Conservation (phyloP, 2,329 filamentous ascomycete species). For the Ophiostoma angusticollis region DNA sequence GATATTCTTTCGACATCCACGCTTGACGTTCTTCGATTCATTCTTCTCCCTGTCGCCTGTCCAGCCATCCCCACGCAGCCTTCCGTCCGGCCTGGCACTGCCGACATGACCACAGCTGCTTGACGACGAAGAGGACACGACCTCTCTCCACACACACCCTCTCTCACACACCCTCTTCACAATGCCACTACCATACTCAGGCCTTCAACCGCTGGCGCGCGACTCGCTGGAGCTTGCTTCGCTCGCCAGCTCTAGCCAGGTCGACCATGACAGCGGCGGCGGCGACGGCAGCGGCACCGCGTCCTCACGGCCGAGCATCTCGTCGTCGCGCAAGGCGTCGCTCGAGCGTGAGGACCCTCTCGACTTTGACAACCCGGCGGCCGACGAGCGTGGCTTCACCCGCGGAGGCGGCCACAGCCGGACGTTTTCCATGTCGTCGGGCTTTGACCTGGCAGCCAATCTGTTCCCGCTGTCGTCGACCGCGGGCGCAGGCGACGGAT, state of each 20-base stretch:
- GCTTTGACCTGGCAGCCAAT: slow-evolving; percentile 89
- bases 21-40: no score
- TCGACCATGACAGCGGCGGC: slow-evolving; percentile 44
- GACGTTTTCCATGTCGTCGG: slow-evolving; percentile 81
- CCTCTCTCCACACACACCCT: background rate
- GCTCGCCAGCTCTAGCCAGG: slow-evolving; percentile 66
- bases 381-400: slow-evolving; percentile 21
- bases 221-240: slow-evolving; percentile 96
- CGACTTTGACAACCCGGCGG: slow-evolving; percentile 44
- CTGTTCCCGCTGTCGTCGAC: slow-evolving; percentile 81
- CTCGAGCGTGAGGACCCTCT: slow-evolving; percentile 78
- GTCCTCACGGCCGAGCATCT: slow-evolving; percentile 70
- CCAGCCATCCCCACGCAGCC: no score
- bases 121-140: background rate
- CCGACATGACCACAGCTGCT: background rate
- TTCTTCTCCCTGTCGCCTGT: no score
- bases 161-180: slow-evolving; percentile 1
- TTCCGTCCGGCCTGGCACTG: background rate
- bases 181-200: slow-evolving; percentile 31
- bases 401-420: slow-evolving; percentile 33
- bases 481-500: slow-evolving; percentile 53
- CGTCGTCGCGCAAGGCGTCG: slow-evolving; percentile 84
- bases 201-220: slow-evolving; percentile 42
- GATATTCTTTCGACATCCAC: background rate
- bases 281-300: slow-evolving; percentile 49